Evolutionary conservation across 2,329 filamentous ascomycete species (phyloP).

Genomic region (Cytospora piceae): DNA sequence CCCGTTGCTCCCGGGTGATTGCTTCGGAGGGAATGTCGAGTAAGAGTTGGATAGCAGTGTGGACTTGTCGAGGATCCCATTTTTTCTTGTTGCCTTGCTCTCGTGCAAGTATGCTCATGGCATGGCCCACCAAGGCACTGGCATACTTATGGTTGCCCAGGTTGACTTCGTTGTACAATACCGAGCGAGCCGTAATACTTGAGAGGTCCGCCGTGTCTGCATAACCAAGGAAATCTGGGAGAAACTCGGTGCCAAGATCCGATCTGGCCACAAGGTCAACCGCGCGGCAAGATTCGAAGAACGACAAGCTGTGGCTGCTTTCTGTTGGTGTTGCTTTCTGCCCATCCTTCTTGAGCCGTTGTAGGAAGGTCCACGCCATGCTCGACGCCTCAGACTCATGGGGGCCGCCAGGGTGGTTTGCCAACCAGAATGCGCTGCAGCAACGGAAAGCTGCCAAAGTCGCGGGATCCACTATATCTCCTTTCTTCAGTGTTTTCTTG

Average conservation of each 20-base stretch:
- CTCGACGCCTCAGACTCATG: conserved; percentile 36
- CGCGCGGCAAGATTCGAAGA: conserved; percentile 19
- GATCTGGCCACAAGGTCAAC: conserved; percentile 17
- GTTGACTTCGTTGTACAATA: conserved; percentile 26
- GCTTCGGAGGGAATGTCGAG: conserved; percentile 43
- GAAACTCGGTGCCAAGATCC: conserved; percentile 19
- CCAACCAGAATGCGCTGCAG: conserved; percentile 38
- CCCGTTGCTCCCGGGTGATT: conserved; percentile 48
- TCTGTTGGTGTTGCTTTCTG: conserved; percentile 19
- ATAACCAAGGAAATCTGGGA: conserved; percentile 13
- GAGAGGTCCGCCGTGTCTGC: conserved; percentile 8
- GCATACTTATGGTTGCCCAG: conserved; percentile 26
- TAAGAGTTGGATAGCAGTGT: conserved; percentile 33
- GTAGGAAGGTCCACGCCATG: conserved; percentile 36
- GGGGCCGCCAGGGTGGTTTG: conserved; percentile 34
- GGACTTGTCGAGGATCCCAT: conserved; percentile 5
- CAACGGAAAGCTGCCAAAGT: conserved; percentile 40
- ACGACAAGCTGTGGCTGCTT: conserved; percentile 4
- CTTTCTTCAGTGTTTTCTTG: conserved; percentile 33
- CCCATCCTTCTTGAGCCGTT: conserved; percentile 32
- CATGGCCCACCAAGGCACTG: conserved; percentile 22
- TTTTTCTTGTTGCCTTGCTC: conserved; percentile 10
- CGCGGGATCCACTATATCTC: conserved; percentile 29
- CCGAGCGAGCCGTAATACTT: not conserved
- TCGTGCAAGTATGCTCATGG: conserved; percentile 18